A percentile compares a stretch with the other conserved stretches of the same genome.
These are phyloP conservation scores for Spizellomyces sp. DNA, from an alignment of 192 early-diverging fungal species.

Conservation along the genomic window DNA sequence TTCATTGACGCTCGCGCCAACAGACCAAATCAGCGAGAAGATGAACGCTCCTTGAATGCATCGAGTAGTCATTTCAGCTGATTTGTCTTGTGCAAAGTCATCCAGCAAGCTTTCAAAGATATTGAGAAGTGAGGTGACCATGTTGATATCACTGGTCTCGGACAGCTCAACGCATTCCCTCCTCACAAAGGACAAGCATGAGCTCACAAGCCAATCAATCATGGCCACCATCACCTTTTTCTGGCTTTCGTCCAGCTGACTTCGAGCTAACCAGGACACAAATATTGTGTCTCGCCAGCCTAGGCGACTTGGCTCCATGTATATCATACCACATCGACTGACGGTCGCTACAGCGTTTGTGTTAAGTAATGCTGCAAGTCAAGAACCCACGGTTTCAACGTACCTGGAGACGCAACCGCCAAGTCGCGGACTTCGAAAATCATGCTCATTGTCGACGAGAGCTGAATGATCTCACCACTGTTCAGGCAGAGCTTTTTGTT, in stretches of 20 bases:
- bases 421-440: conserved; percentile 65
- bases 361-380: neutral
- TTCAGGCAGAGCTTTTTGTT: conserved; percentile 64
- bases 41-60: conserved; percentile 53
- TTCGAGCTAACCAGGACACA: conserved; percentile 55
- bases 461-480: conserved; percentile 65
- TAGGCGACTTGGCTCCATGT: conserved; percentile 57
- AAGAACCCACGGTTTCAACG: neutral
- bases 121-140: conserved; percentile 53
- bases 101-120: conserved; percentile 55
- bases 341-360: conserved; percentile 49
- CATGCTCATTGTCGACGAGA: conserved; percentile 64
- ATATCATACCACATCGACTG: conserved; percentile 69
- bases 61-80: conserved; percentile 27
- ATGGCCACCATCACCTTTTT: conserved; percentile 39
- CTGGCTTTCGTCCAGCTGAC: conserved; percentile 36
- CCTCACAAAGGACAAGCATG: conserved; percentile 49
- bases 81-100: conserved; percentile 42
- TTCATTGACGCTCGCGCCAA: conserved; percentile 56
- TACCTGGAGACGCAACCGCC: conserved; percentile 61
- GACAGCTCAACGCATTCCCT: conserved; percentile 54
- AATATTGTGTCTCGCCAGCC: conserved; percentile 60
- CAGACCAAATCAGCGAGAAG: conserved; percentile 55
- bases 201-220: conserved; percentile 56
- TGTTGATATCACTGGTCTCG: conserved; percentile 54